A percentile compares a stretch with the other conserved stretches of the same genome.
Conservation (phyloP, 257 asterid genomes). For the Lycium barbarum region DNA sequence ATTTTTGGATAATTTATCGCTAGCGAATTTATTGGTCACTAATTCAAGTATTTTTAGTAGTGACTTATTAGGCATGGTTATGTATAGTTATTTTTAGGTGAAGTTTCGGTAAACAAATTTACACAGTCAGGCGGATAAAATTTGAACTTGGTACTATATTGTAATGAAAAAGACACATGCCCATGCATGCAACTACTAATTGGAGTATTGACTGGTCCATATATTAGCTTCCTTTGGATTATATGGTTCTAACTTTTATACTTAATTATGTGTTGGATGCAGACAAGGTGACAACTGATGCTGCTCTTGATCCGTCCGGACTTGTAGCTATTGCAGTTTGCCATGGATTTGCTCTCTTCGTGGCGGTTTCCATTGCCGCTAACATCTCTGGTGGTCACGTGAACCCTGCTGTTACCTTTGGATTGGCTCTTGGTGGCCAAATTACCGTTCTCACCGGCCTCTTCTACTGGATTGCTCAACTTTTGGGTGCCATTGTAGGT, state of each 20-base stretch:
- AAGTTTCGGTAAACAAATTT: too few species aligned
- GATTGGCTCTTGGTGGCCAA: constrained; percentile 89
- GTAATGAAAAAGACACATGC: too few species aligned
- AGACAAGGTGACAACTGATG: constrained; percentile 76
- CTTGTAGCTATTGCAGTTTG: constrained; percentile 78
- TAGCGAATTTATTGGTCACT: too few species aligned
- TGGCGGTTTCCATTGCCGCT: constrained; percentile 80
- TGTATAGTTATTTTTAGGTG: too few species aligned
- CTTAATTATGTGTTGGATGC: constrained; percentile 13
- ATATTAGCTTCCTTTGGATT: too few species aligned
- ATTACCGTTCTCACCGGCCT: constrained; percentile 79
- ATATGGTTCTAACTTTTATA: not conserved
- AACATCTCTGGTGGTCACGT: constrained; percentile 95
- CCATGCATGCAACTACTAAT: too few species aligned
- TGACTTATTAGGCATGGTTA: too few species aligned
- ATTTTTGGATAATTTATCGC: too few species aligned
- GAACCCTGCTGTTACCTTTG: constrained; percentile 90
- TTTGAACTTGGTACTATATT: too few species aligned
- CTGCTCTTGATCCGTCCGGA: constrained; percentile 74
- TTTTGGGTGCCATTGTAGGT: constrained; percentile 70
- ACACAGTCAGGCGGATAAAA: too few species aligned
- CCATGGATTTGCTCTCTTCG: constrained; percentile 81
- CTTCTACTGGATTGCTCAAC: constrained; percentile 87
- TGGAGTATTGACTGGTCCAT: too few species aligned
- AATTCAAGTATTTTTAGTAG: too few species aligned